Evolutionary conservation across 352 stramenopile species (phyloP).

Genomic region (Pythium phragmiticola): DNA sequence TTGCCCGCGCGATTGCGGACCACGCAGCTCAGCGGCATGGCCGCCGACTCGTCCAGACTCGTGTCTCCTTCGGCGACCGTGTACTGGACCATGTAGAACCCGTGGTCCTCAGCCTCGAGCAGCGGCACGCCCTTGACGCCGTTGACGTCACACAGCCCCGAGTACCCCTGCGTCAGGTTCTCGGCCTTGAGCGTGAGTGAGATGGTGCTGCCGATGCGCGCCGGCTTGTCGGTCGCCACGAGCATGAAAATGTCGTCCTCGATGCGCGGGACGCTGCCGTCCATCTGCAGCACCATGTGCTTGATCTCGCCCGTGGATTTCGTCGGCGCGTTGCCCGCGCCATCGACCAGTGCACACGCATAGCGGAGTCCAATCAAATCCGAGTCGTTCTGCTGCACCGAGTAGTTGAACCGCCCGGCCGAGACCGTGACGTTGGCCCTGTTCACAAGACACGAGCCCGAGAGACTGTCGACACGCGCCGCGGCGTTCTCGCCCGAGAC

Average conservation of each 20-base stretch:
- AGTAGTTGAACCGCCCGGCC: conserved; percentile 35
- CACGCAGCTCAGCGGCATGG: conserved; percentile 43
- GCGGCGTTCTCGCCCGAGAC: conserved; percentile 19
- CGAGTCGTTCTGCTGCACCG: conserved; percentile 45
- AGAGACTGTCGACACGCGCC: conserved; percentile 19
- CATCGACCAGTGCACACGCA: conserved; percentile 34
- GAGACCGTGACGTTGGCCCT: conserved; percentile 30
- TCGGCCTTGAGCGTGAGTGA: conserved; percentile 49
- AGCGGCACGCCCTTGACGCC: conserved; percentile 40
- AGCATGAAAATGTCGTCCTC: conserved; percentile 54
- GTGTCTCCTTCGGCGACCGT: conserved; percentile 42
- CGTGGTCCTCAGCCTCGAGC: conserved; percentile 46
- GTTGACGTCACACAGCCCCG: conserved; percentile 51
- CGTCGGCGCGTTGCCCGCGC: conserved; percentile 25
- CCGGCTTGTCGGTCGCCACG: conserved; percentile 59
- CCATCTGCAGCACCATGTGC: conserved; percentile 29
- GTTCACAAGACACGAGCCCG: conserved; percentile 36
- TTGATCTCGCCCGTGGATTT: conserved; percentile 30
- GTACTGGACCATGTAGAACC: conserved; percentile 71
- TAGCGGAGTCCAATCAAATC: conserved; percentile 38
- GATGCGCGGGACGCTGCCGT: conserved; percentile 37
- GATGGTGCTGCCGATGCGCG: conserved; percentile 53
- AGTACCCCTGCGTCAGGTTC: conserved; percentile 43
- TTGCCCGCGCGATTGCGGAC: conserved; percentile 45
- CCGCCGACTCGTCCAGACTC: conserved; percentile 31